A percentile compares a stretch with the other conserved stretches of the same genome.
phyloP scores from a whole-genome alignment of 2,329 filamentous ascomycete genomes.

The Venturia oleaginea region DNA sequence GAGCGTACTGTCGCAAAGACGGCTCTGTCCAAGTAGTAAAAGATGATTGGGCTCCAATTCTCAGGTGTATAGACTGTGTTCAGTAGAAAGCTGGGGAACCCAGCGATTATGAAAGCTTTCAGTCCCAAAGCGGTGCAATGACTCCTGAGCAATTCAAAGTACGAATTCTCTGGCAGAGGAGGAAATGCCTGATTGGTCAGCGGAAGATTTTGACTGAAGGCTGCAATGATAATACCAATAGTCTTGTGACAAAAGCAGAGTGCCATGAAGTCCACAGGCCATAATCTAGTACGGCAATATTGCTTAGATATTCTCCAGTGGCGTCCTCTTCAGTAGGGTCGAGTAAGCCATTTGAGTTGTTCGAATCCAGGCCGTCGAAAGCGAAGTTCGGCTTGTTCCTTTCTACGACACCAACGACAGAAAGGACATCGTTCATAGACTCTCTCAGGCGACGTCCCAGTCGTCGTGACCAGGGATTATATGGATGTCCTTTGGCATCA shows the following conservation, averaged over 20 bases:
- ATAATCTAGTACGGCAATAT: slow-evolving; percentile 5
- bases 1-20: background rate
- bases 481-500: slow-evolving; percentile 35
- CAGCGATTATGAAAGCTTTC: slow-evolving; percentile 4
- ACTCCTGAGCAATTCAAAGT: background rate
- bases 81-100: slow-evolving; percentile 4
- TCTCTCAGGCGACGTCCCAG: slow-evolving; percentile 32
- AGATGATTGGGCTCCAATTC: background rate
- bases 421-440: slow-evolving; percentile 40
- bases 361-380: background rate
- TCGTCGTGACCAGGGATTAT: slow-evolving; percentile 32
- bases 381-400: slow-evolving; percentile 16
- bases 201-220: background rate
- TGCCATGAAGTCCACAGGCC: slow-evolving; percentile 8
- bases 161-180: background rate
- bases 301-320: background rate
- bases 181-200: slow-evolving; percentile 4
- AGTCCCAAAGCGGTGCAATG: background rate
- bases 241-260: slow-evolving; percentile 7
- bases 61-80: slow-evolving; percentile 3
- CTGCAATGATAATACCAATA: background rate
- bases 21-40: slow-evolving; percentile 2
- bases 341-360: background rate
- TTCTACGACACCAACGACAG: slow-evolving; percentile 39
- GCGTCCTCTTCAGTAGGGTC: slow-evolving; percentile 5